These are phyloP conservation scores for Termitomyces sp. DNA, from an alignment of 768 basidiomycete species.

Conservation along the genomic window DNA sequence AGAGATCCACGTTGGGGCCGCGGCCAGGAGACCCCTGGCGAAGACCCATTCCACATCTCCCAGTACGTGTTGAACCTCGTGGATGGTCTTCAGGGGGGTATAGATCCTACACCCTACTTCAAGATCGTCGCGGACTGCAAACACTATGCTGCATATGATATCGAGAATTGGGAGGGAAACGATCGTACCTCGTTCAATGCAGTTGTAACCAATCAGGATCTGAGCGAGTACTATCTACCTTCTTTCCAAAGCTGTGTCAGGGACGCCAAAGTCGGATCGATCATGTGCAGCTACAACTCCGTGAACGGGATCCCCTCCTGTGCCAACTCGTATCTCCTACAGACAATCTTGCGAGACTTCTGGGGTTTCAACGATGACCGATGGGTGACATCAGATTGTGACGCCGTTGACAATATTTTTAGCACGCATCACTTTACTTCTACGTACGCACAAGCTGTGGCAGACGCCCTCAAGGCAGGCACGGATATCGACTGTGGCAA, in stretches of 20 bases:
- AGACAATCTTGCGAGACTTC: constrained; percentile 45
- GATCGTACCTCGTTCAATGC: no score
- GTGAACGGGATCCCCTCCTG: constrained; percentile 60
- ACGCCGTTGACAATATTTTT: constrained; percentile 50
- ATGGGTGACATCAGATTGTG: constrained; percentile 59
- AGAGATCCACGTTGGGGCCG: constrained; percentile 64
- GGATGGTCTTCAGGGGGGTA: constrained; percentile 53
- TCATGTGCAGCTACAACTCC: constrained; percentile 65
- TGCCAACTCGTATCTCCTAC: constrained; percentile 50
- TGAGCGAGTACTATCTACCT: no score
- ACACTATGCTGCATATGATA: constrained; percentile 57
- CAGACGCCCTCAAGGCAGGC: constrained; percentile 48
- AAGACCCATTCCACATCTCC: constrained; percentile 52
- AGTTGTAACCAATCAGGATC: no score
- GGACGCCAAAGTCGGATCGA: constrained; percentile 35
- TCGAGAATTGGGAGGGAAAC: constrained; percentile 47
- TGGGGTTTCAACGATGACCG: constrained; percentile 51
- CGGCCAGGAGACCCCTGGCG: constrained; percentile 61
- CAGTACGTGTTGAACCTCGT: constrained; percentile 55
- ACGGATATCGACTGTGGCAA: constrained; percentile 56
- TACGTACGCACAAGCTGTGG: constrained; percentile 44
- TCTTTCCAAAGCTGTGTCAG: no score
- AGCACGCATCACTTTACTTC: constrained; percentile 46
- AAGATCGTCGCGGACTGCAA: constrained; percentile 59
- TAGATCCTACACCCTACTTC: constrained; percentile 47